These are phyloP conservation scores for Aurinia saxatilis DNA, from an alignment of 345 rosid species.

Conservation along the genomic window DNA sequence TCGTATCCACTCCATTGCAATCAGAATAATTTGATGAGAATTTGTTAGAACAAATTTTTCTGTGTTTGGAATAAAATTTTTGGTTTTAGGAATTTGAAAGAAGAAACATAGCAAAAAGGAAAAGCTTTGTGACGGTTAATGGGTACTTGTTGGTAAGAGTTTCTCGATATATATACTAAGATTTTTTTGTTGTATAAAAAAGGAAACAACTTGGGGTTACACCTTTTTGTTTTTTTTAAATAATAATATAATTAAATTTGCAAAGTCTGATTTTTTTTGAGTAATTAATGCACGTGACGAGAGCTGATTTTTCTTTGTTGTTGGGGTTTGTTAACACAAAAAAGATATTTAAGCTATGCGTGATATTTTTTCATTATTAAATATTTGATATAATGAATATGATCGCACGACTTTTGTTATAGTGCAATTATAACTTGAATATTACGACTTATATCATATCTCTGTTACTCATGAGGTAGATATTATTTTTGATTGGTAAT, in stretches of 20 bases:
- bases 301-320: conserved; percentile 22
- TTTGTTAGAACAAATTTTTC: not conserved
- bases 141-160: conserved; percentile 6
- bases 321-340: not conserved
- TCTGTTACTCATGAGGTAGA: not conserved
- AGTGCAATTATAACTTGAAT: not conserved
- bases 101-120: not conserved
- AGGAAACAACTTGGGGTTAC: conserved; percentile 12
- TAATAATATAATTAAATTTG: conserved; percentile 15
- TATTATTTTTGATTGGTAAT: not conserved
- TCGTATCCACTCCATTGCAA: conserved; percentile 57
- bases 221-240: not conserved
- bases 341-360: not conserved
- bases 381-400: conserved; percentile 18
- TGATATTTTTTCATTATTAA: not conserved
- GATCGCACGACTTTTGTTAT: conserved; percentile 8
- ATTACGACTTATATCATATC: not conserved
- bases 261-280: conserved; percentile 11
- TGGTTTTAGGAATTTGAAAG: not conserved
- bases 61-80: not conserved
- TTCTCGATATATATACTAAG: conserved; percentile 8
- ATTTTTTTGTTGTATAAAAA: not conserved
- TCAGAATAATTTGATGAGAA: no score
- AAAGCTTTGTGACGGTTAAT: conserved; percentile 6
- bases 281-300: conserved; percentile 50